Percentiles rank a stretch among this genome's conserved stretches.
Evolutionary conservation across 2,329 filamentous ascomycete genomes (phyloP).

Genomic region (Scedosporium minutisporum): DNA sequence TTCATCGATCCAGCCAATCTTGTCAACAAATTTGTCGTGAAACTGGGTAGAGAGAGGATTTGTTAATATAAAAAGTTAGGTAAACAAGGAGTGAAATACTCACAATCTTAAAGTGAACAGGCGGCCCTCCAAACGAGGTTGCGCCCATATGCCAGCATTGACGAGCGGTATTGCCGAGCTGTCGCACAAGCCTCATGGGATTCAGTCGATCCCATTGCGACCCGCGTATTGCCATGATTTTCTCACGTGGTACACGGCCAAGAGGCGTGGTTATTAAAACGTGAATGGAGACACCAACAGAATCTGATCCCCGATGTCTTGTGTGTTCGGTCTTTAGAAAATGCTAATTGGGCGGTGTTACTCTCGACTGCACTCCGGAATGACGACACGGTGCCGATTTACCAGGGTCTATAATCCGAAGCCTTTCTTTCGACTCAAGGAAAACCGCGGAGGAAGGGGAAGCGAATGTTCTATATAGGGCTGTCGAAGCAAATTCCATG

Average conservation of each 20-base stretch:
- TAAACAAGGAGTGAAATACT: conserved; percentile 8
- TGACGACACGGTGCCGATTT: too few species aligned
- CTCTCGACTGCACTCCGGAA: too few species aligned
- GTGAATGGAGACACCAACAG: too few species aligned
- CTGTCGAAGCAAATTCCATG: too few species aligned
- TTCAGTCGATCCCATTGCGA: not conserved
- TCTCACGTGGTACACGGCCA: not conserved
- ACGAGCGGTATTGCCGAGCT: conserved; percentile 1
- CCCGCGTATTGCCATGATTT: not conserved
- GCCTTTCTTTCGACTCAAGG: too few species aligned
- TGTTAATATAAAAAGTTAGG: not conserved
- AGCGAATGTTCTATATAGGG: too few species aligned
- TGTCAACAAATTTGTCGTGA: conserved; percentile 50
- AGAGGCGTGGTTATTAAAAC: too few species aligned
- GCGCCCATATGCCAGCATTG: conserved; percentile 52
- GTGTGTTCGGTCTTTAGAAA: too few species aligned
- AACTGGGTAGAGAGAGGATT: conserved; percentile 25
- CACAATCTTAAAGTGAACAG: conserved; percentile 60
- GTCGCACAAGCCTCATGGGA: not conserved
- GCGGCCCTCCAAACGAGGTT: conserved; percentile 57
- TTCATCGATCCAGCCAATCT: conserved; percentile 57
- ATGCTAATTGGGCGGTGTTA: not conserved
- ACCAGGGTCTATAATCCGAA: too few species aligned
- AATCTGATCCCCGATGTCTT: too few species aligned
- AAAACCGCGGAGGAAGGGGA: too few species aligned